Evolutionary conservation across 352 stramenopile species (phyloP), one percentile per base, ranked within the genome.

Genomic region (Globisporangium mamillatum): DNA sequence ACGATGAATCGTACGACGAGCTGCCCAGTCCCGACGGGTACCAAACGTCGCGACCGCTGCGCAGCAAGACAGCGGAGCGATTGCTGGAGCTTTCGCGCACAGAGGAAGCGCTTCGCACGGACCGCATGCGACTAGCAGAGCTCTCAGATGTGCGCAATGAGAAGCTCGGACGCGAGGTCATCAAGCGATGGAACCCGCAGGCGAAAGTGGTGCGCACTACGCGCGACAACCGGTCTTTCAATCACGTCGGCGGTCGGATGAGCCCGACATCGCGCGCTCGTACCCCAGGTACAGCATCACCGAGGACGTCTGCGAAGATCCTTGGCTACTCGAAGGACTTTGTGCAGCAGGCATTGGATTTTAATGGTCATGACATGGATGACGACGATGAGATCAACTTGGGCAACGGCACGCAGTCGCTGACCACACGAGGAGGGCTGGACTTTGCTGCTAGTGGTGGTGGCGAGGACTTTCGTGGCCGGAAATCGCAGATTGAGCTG

Each of bases 61-160:
- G 75, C 27, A 73, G 71, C 58, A 71, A 76, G 7, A 75, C 80
- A 5, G 75, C 75, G n/a, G 79, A 89, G 63, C 71, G 80, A 10
- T 68, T 90, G 8, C 29, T 82, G 56, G 75, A 88, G 54, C 69
- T 90, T 5, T 88, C 81, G 34, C 73, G 74, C 36, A 79, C 74
- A 0, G 77, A 91, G 63, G 72, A 86, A 56, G 50, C 60, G 27
- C 50, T 62, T 27, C 79, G 84, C 58, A 86, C 75, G 8, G 84
- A 95, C 61, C 86, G 88, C 52, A 94, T 95, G 88, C 64, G 75
- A 22, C 68, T 94, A 2, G 84, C 86, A 4, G 88, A 95, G 56
- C 77, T 95, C 22, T 92, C 83, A 64, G 80, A 92, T 60, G 79
- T 89, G 56, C 81, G 85, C 36, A 81, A 82, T 46, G 77, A 86